Evolutionary conservation across 805 yeast species (phyloP).

Genomic region (Myxozyma vanderwaltii): DNA sequence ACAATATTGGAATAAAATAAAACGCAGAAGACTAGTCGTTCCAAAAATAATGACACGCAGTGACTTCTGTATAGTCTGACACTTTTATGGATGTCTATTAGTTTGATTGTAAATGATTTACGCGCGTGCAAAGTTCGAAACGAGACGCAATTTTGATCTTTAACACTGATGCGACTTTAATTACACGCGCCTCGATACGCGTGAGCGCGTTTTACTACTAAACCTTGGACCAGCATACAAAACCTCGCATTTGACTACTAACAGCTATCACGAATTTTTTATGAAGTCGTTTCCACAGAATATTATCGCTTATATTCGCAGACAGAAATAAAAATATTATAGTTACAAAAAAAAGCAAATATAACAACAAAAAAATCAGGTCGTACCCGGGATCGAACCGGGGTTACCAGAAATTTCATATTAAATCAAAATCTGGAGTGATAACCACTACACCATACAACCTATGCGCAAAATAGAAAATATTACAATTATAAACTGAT

Average conservation of each 20-base stretch:
- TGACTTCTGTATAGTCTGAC: not conserved
- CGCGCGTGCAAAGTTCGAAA: not conserved
- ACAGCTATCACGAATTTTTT: too few relatives aligned
- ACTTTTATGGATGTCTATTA: not conserved
- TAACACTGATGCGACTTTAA: not conserved
- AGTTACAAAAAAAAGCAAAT: not conserved
- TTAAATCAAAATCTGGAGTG: constrained; percentile 34
- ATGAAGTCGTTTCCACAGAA: too few relatives aligned
- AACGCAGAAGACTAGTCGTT: too few relatives aligned
- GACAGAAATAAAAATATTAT: not conserved
- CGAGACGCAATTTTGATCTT: not conserved
- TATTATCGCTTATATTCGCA: too few relatives aligned
- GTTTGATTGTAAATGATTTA: not conserved
- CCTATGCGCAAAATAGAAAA: constrained; percentile 4
- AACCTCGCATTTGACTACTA: too few relatives aligned
- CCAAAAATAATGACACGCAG: not conserved
- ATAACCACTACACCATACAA: constrained; percentile 36
- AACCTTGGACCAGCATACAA: too few relatives aligned
- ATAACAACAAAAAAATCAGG: constrained; percentile 13
- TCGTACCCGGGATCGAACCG: constrained; percentile 38
- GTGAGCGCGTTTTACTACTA: not conserved
- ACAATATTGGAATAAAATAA: too few relatives aligned
- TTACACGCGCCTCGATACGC: not conserved
- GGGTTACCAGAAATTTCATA: constrained; percentile 33
- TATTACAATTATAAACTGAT: too few relatives aligned